These are phyloP conservation scores for Paracoccidioides lutzii DNA, from an alignment of 2,329 filamentous ascomycete genomes.

Conservation along the genomic window DNA sequence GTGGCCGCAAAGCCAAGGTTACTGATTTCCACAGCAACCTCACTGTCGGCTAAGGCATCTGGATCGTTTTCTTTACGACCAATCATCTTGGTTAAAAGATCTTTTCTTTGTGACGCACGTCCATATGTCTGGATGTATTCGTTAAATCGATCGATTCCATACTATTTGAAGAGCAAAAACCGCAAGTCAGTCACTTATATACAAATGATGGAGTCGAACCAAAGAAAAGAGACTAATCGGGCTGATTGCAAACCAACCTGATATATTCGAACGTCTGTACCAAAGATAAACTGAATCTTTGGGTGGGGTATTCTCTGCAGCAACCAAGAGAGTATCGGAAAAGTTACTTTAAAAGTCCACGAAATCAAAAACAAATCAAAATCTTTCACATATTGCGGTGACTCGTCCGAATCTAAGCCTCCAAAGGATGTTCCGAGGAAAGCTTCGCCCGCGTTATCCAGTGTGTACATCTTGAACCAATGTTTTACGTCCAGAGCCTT, in stretches of 20 bases:
- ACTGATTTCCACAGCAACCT: conserved; percentile 3
- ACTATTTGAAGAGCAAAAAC: neutral
- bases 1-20: conserved; percentile 3
- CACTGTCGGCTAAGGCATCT: conserved; percentile 1
- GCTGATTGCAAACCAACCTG: neutral
- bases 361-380: conserved; percentile 6
- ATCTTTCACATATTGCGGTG: conserved; percentile 7
- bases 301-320: conserved; percentile 4
- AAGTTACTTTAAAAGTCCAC: conserved; percentile 4
- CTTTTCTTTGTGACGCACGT: conserved; percentile 1
- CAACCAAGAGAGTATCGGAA: conserved; percentile 2
- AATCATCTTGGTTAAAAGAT: conserved; percentile 5
- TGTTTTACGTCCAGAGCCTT: conserved; percentile 2
- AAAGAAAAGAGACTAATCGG: too few relatives aligned
- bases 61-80: conserved; percentile 4
- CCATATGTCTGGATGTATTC: conserved; percentile 4
- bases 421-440: conserved; percentile 9
- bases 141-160: conserved; percentile 3
- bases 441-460: conserved; percentile 5
- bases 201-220: too few relatives aligned
- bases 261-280: neutral
- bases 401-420: conserved; percentile 3
- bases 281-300: conserved; percentile 4
- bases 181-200: neutral
- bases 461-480: conserved; percentile 6